phyloP scores from a whole-genome alignment of 257 asterid genomes.

The Solanum appendiculatum region DNA sequence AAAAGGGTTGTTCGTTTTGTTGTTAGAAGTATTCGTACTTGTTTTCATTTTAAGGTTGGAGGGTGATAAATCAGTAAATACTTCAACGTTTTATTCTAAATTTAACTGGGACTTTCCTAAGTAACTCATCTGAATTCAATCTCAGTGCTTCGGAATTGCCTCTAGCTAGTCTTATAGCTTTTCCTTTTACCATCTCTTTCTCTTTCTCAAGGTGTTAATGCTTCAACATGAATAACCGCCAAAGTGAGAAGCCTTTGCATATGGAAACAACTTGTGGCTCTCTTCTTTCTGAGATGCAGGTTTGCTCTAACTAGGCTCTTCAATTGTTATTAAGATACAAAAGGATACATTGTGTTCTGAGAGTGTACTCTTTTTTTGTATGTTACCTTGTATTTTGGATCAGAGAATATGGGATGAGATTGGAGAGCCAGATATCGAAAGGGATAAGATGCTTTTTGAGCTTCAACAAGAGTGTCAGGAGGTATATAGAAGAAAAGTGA shows the following conservation, averaged over 20 bases:
- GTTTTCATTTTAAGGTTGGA: background rate
- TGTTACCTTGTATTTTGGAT: constrained; percentile 8
- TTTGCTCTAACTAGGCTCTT: constrained; percentile 8
- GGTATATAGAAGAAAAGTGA: constrained; percentile 76
- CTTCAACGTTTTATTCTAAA: background rate
- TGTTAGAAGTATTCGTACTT: background rate
- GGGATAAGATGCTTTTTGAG: constrained; percentile 71
- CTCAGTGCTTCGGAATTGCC: background rate
- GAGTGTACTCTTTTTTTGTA: background rate
- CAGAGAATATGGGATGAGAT: constrained; percentile 93
- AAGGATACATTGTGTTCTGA: background rate
- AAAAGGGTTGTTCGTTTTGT: background rate
- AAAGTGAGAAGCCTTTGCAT: constrained; percentile 13
- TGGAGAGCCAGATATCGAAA: constrained; percentile 65
- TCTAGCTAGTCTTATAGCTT: background rate
- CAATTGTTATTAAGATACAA: background rate
- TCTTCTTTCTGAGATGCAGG: constrained; percentile 77
- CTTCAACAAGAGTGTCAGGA: constrained; percentile 83
- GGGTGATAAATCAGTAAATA: background rate
- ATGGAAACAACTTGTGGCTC: constrained; percentile 69
- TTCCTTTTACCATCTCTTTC: background rate
- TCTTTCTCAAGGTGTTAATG: constrained; percentile 4
- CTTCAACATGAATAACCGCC: constrained; percentile 4
- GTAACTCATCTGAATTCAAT: background rate
- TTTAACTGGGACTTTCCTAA: background rate